phyloP scores from a whole-genome alignment of 345 rosid genomes.

The Erodium maritimum region DNA sequence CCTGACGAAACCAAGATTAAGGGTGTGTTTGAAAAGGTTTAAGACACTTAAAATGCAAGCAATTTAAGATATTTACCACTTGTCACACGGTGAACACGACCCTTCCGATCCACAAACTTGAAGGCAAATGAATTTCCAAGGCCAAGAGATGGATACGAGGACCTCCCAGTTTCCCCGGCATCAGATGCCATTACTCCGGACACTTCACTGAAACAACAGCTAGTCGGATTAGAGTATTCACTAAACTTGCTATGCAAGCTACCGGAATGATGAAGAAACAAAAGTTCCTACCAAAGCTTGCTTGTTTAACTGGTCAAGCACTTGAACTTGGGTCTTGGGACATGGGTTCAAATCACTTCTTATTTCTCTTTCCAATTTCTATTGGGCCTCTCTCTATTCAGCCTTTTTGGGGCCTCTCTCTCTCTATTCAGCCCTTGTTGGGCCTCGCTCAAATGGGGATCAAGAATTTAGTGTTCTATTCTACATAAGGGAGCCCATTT shows the following conservation, averaged over 20 bases:
- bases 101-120: conserved; percentile 77
- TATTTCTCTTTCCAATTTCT: too few relatives aligned
- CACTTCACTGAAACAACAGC: conserved; percentile 49
- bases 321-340: too few relatives aligned
- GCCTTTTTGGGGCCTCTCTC: too few relatives aligned
- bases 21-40: neutral
- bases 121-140: conserved; percentile 73
- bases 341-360: too few relatives aligned
- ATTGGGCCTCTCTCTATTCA: too few relatives aligned
- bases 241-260: neutral
- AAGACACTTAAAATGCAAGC: neutral
- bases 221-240: conserved; percentile 13
- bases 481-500: too few relatives aligned
- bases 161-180: conserved; percentile 44
- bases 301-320: too few relatives aligned
- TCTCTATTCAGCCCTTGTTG: too few relatives aligned
- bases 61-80: conserved; percentile 34
- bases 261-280: neutral
- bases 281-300: conserved; percentile 36
- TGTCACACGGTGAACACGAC: conserved; percentile 81
- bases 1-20: conserved; percentile 14
- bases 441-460: too few relatives aligned
- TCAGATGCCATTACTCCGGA: conserved; percentile 67
- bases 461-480: too few relatives aligned
- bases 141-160: conserved; percentile 60